Percentiles rank a stretch among this genome's conserved stretches.
These are phyloP conservation scores for Lasiodiplodia citricola DNA, from an alignment of 2,329 filamentous ascomycete genomes.

Conservation along the genomic window DNA sequence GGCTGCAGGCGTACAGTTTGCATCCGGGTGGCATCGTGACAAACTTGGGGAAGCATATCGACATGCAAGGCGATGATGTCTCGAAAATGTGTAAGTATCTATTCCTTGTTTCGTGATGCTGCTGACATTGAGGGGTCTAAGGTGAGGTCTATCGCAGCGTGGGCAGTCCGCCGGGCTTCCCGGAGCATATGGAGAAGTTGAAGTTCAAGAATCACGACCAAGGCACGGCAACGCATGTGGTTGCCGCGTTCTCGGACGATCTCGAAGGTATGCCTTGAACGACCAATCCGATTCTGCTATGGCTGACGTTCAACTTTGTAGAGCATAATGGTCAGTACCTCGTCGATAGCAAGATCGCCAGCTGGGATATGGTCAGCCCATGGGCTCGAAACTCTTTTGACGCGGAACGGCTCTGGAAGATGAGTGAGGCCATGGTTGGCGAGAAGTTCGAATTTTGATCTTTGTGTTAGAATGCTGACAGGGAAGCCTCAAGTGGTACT, in stretches of 20 bases:
- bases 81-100: conserved; percentile 29
- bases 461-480: neutral
- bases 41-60: conserved; percentile 27
- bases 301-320: neutral
- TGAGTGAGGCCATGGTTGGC: conserved; percentile 41
- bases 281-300: neutral
- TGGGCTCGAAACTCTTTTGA: conserved; percentile 34
- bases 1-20: conserved; percentile 37
- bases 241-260: conserved; percentile 39
- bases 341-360: conserved; percentile 34
- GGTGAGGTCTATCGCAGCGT: neutral
- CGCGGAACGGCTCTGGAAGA: conserved; percentile 39
- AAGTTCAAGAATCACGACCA: conserved; percentile 35
- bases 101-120: neutral
- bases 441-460: conserved; percentile 37
- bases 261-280: conserved; percentile 28
- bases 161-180: conserved; percentile 1
- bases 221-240: conserved; percentile 39
- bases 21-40: conserved; percentile 40
- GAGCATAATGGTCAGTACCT: conserved; percentile 38
- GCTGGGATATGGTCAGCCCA: conserved; percentile 29
- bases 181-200: neutral
- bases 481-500: no score
- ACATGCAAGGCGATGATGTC: conserved; percentile 29
- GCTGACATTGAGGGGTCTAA: conserved; percentile 2